Evolutionary conservation across 768 basidiomycete species (phyloP).

Genomic region (Termitomyces sp.): DNA sequence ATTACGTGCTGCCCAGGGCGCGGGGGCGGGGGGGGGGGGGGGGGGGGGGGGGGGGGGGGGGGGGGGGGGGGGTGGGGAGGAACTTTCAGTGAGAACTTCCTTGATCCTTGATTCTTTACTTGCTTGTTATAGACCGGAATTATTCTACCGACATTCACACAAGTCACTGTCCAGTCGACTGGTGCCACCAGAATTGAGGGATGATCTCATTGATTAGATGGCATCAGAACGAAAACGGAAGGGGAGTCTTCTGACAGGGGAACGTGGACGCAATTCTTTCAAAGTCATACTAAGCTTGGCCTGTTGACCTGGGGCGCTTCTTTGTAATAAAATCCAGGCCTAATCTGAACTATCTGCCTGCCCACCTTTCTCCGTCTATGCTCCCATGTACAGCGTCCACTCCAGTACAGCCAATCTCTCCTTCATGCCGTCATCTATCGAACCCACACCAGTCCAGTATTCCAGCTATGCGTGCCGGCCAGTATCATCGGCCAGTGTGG

Average conservation of each 20-base stretch:
- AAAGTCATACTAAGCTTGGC: slow-evolving; percentile 8
- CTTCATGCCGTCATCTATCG: neutral
- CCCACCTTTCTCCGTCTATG: slow-evolving; percentile 1
- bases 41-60: no score
- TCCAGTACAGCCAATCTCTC: neutral
- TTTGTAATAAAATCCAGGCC: slow-evolving; percentile 8
- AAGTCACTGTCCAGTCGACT: neutral
- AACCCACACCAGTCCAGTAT: slow-evolving; percentile 2
- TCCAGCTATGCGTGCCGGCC: neutral
- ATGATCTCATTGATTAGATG: slow-evolving; percentile 14
- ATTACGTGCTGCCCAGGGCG: no score
- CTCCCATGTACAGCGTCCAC: slow-evolving; percentile 6
- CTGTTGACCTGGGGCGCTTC: slow-evolving; percentile 7
- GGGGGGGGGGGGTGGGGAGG: no score
- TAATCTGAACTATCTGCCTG: slow-evolving; percentile 5
- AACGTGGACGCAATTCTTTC: slow-evolving; percentile 12
- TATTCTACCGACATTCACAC: neutral
- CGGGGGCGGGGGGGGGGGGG: no score
- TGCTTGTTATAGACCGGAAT: neutral
- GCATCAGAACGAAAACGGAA: slow-evolving; percentile 1
- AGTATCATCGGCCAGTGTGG: neutral
- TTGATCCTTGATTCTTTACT: neutral
- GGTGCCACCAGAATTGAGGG: neutral
- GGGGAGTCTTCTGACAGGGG: slow-evolving; percentile 16
- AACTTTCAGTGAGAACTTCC: neutral